Conservation (phyloP, 495 filamentous ascomycete genomes). For the Cercophora scortea region DNA sequence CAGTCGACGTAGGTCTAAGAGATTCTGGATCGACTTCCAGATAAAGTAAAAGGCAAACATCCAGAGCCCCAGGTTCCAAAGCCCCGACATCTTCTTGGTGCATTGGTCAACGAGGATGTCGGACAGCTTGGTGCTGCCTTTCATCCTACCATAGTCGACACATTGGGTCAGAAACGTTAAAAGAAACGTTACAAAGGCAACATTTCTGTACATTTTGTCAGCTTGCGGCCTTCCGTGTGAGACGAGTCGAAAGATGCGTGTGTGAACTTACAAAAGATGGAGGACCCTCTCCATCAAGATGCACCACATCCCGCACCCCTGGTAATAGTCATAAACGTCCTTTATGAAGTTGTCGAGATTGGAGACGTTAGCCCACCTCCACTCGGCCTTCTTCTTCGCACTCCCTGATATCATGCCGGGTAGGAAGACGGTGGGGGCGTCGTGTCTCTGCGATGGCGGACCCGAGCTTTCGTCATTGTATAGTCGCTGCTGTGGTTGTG, state of each 20-base stretch:
- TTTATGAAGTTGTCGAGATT: slow-evolving; percentile 87
- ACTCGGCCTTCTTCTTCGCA: slow-evolving; percentile 80
- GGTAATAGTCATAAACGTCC: slow-evolving; percentile 87
- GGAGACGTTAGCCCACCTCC: slow-evolving; percentile 89
- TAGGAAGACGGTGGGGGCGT: slow-evolving; percentile 21
- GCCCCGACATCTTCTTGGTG: slow-evolving; percentile 76
- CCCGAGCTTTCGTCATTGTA: slow-evolving; percentile 37
- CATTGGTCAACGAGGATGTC: slow-evolving; percentile 77
- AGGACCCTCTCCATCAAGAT: slow-evolving; percentile 66
- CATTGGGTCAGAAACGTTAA: slow-evolving; percentile 81
- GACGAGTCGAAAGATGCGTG: neutral
- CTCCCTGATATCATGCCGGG: slow-evolving; percentile 39
- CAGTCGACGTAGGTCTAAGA: slow-evolving; percentile 69
- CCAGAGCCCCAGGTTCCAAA: slow-evolving; percentile 75
- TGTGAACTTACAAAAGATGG: slow-evolving; percentile 61
- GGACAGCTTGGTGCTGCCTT: slow-evolving; percentile 63
- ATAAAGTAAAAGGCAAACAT: slow-evolving; percentile 84
- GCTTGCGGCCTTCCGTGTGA: neutral
- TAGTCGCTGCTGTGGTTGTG: slow-evolving; percentile 53
- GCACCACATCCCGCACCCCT: slow-evolving; percentile 81
- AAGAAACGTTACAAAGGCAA: slow-evolving; percentile 77
- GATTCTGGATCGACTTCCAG: slow-evolving; percentile 63
- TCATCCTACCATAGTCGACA: slow-evolving; percentile 71
- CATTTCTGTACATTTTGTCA: slow-evolving; percentile 25
- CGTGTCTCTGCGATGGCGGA: slow-evolving; percentile 4